Evolutionary conservation across 2,329 filamentous ascomycete genomes (phyloP), one percentile per base, ranked within the genome.

Genomic region (Xylariaceae sp.): DNA sequence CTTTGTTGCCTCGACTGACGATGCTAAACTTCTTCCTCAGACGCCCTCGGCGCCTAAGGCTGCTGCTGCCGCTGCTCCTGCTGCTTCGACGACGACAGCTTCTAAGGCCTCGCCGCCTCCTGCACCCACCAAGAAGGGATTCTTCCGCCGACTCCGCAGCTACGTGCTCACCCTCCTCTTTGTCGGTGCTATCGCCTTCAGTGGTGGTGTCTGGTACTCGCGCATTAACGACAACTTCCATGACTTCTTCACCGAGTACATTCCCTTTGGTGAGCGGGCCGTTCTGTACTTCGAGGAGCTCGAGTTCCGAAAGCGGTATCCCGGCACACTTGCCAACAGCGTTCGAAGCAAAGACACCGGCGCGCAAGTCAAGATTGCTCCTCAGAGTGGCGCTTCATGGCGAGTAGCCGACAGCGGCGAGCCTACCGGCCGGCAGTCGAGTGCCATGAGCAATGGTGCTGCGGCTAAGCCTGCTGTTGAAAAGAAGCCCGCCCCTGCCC

Each of bases 161-260:
- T 88, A 92, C 72, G 77, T 97, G 59, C 77, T 92, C 65, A 89
- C 89, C 57, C 76, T 97, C 53, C 77, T 92, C 63, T 76, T 96
- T 50, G 82, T 97, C 34, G 86, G 89, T 30, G 85, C 85, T 4
- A 75, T 95, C 50, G 87, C 88, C 45, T 99, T 96, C 70, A 89
- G 84, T 58, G 92, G 92, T 65, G 92, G 93, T 66, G 87, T 97
- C 57, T 96, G 89, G 81, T 94, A 96, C 75, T 93, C 94, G 57
- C 86, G 96, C 65, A 83, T 94, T 75, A 96, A 88, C 72, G 94
- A 99, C 80, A 96, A 91, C 77, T 99, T 97, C 83, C 93, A 99
- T 77, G 94, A 99, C 76, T 94, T 97, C 80, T 99, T 99, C 78
- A 97, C 92, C 69, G 92, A 97, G 77, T 99, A 93, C 74, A 78